A percentile compares a stretch with the other conserved stretches of the same genome.
phyloP scores from a whole-genome alignment of 352 stramenopile genomes.

The Phytophthora litchii region DNA sequence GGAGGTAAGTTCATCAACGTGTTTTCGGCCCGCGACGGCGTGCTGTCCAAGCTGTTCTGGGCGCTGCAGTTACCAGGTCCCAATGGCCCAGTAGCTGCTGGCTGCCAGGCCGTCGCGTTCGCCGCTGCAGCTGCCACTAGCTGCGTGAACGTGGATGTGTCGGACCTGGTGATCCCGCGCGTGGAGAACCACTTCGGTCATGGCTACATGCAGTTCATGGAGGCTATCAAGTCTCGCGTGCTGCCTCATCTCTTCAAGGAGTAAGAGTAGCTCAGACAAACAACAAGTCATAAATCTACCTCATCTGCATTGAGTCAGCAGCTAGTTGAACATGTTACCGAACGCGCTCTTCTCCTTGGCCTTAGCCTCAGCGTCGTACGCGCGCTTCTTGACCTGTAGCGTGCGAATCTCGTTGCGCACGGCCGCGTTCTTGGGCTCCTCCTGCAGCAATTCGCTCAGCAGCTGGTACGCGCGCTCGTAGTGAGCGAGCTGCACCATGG shows the following conservation, averaged over 20 bases:
- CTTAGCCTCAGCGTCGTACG: constrained; percentile 62
- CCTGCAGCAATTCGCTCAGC: constrained; percentile 53
- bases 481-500: constrained; percentile 59
- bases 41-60: constrained; percentile 82
- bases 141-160: constrained; percentile 73
- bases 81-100: constrained; percentile 50
- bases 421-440: constrained; percentile 74
- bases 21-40: constrained; percentile 72
- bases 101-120: constrained; percentile 50
- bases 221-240: constrained; percentile 55
- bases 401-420: constrained; percentile 67
- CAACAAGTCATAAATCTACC: not conserved
- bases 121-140: constrained; percentile 15
- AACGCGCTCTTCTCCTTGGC: constrained; percentile 66
- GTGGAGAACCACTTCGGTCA: constrained; percentile 82
- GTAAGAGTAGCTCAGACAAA: constrained; percentile 2
- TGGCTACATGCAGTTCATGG: constrained; percentile 79
- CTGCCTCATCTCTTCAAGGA: constrained; percentile 43
- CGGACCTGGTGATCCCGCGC: constrained; percentile 58
- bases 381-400: constrained; percentile 56
- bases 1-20: constrained; percentile 78
- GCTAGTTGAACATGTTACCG: constrained; percentile 80
- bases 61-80: constrained; percentile 53
- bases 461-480: constrained; percentile 63
- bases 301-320: constrained; percentile 14